These are phyloP conservation scores for Colletotrichum cuscutae DNA, from an alignment of 2,329 filamentous ascomycete genomes.

Conservation along the genomic window DNA sequence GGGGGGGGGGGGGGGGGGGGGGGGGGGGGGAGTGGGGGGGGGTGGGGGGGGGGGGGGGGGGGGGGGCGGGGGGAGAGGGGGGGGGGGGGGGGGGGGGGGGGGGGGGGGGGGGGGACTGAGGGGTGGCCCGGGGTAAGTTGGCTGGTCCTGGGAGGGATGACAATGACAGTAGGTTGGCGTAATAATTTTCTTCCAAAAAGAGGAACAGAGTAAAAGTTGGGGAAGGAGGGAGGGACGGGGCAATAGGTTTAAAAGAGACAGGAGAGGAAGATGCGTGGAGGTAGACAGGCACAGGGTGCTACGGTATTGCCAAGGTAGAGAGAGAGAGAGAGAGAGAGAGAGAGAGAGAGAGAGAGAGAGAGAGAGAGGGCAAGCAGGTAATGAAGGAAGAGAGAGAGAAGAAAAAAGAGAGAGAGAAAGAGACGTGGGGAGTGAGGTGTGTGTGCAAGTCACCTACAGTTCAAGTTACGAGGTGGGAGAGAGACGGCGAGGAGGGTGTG, in stretches of 20 bases:
- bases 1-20: constrained; percentile 1
- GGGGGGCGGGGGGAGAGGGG: constrained; percentile 1
- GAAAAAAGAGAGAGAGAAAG: constrained; percentile 1
- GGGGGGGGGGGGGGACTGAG: constrained; percentile 14
- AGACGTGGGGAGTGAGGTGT: constrained; percentile 1
- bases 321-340: constrained; percentile 9
- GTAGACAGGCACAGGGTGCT: neutral
- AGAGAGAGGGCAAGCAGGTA: constrained; percentile 8
- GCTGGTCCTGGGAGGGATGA: constrained; percentile 28
- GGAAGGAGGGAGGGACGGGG: constrained; percentile 32
- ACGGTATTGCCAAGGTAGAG: neutral
- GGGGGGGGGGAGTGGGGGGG: neutral
- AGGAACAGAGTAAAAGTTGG: constrained; percentile 20
- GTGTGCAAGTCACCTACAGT: neutral
- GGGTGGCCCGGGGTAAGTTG: constrained; percentile 21
- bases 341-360: neutral
- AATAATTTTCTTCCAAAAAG: constrained; percentile 32
- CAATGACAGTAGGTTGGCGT: constrained; percentile 34
- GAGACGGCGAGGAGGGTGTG: constrained; percentile 16
- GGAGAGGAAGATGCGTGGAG: constrained; percentile 1
- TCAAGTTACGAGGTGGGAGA: constrained; percentile 9
- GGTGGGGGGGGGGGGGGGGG: neutral
- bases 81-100: constrained; percentile 1
- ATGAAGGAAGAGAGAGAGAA: constrained; percentile 14
- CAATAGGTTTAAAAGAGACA: constrained; percentile 33